Base-by-base conservation (phyloP, 495 filamentous ascomycete genomes). In the Penicillium ochrochloron region DNA sequence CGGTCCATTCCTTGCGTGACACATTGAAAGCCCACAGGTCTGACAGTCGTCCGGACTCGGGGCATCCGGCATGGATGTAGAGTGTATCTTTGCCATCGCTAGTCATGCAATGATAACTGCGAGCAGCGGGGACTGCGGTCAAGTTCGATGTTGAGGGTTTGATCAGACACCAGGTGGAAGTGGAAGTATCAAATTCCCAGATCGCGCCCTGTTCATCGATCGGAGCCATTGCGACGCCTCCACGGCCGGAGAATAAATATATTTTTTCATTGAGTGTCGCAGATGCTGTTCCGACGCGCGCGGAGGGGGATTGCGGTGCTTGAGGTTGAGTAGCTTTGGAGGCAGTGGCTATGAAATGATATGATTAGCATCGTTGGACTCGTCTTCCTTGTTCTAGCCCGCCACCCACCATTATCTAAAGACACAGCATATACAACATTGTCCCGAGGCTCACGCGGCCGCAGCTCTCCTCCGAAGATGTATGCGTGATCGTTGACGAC, bases 11-110 rank as follows among this genome's bases (percentile, higher is more conserved):
- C 34, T 80, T 69, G 27, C 75, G 78, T 37, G 73, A 76, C 11
- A 93, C 65, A 68, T 88, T 84, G 70, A 93, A 93, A 1, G 85
- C 82, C 91, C 91, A 94, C 0, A 92, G 70, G 73, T 94, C 91
- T 5, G 79, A 73, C 2, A 88, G 77, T 15, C 88, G 76, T 17
- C 81, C 85, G 9, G 79, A 82, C 3, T 83, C 77, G 1, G 84
- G 81, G 66, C 88, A 91, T 0, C 92, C 92, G 8, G 88, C 91
- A 66, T 93, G 90, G 17, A 95, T 72, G 69, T 89, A 88, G 37
- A 95, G 73, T 0, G 76, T 83, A 35, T 79, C 77, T 15, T 84
- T 81, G 7, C 84, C 84, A 39, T 86, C 74, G 56, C 72, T 81
- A 8, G 79, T 64, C 34, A 75, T 67, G 54, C 67, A 70, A 66